A percentile compares a stretch with the other conserved stretches of the same genome.
phyloP scores from a whole-genome alignment of 208 protist genomes.

The Borovskyia barvae region DNA sequence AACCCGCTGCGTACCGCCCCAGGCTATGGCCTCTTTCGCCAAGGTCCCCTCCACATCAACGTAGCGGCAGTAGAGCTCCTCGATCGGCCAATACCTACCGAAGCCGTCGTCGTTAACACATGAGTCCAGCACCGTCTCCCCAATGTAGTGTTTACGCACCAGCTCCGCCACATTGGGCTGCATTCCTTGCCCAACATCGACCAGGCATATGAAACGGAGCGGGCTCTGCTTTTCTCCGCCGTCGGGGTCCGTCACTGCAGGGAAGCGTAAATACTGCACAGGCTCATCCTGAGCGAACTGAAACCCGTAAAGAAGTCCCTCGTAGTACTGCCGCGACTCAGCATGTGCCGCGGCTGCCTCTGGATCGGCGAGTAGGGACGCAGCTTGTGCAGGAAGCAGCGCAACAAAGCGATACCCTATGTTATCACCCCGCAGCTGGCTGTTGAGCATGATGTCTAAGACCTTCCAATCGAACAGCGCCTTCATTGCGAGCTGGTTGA shows the following conservation, averaged over 20 bases:
- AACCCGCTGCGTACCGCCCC: conserved; percentile 49
- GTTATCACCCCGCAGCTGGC: conserved; percentile 87
- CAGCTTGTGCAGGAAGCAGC: conserved; percentile 8
- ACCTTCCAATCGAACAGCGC: conserved; percentile 76
- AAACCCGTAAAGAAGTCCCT: conserved; percentile 64
- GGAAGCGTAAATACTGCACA: conserved; percentile 70
- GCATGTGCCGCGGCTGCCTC: conserved; percentile 4
- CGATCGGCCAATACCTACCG: conserved; percentile 81
- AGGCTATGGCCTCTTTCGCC: conserved; percentile 36
- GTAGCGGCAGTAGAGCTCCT: conserved; percentile 80
- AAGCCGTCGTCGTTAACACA: conserved; percentile 85
- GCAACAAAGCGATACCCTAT: conserved; percentile 56
- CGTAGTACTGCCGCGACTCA: conserved; percentile 28
- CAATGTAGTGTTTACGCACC: conserved; percentile 52
- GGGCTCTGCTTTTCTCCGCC: neutral
- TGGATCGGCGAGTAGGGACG: conserved; percentile 9
- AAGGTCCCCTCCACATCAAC: conserved; percentile 51
- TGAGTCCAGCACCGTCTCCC: conserved; percentile 73
- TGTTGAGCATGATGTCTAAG: conserved; percentile 84
- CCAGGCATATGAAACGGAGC: conserved; percentile 75
- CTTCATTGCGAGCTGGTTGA: conserved; percentile 62
- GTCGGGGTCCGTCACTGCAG: conserved; percentile 1
- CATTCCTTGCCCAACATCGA: conserved; percentile 84
- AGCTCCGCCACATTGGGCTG: conserved; percentile 60
- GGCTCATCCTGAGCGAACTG: conserved; percentile 33